phyloP scores from a whole-genome alignment of 2,329 filamentous ascomycete genomes.

The Fusarium nematophilum region DNA sequence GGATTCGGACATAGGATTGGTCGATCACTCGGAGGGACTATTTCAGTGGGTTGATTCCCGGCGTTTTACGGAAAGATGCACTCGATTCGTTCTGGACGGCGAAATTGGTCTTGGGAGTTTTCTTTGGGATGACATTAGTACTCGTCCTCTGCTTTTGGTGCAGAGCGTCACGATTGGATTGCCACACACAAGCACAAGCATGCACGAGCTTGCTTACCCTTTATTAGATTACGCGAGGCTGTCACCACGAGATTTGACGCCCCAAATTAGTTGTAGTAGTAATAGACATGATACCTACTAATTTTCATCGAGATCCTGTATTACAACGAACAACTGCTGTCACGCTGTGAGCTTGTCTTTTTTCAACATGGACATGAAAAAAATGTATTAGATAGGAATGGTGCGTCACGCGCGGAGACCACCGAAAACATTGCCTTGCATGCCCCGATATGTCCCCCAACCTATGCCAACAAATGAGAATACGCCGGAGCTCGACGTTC shows the following conservation, averaged over 20 bases:
- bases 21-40: slow-evolving; percentile 4
- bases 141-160: slow-evolving; percentile 27
- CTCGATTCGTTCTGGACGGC: slow-evolving; percentile 33
- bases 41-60: slow-evolving; percentile 15
- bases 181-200: slow-evolving; percentile 30
- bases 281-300: slow-evolving; percentile 44
- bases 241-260: slow-evolving; percentile 32
- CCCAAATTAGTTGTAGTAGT: slow-evolving; percentile 44
- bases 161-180: slow-evolving; percentile 40
- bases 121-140: slow-evolving; percentile 18
- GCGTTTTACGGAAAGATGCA: slow-evolving; percentile 31
- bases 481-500: slow-evolving; percentile 33
- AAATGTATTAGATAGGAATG: slow-evolving; percentile 38
- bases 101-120: slow-evolving; percentile 28
- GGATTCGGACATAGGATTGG: slow-evolving; percentile 13
- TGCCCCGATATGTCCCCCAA: slow-evolving; percentile 27
- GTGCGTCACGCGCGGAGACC: slow-evolving; percentile 15
- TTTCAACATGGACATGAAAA: slow-evolving; percentile 30
- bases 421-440: slow-evolving; percentile 20
- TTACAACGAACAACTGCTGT: neutral
- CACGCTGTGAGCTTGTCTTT: too few relatives aligned
- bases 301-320: too few relatives aligned
- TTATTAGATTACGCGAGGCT: slow-evolving; percentile 39
- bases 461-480: slow-evolving; percentile 42
- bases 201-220: slow-evolving; percentile 24